These are phyloP conservation scores for Ilyonectria sp. DNA, from an alignment of 2,329 filamentous ascomycete genomes.

Conservation along the genomic window DNA sequence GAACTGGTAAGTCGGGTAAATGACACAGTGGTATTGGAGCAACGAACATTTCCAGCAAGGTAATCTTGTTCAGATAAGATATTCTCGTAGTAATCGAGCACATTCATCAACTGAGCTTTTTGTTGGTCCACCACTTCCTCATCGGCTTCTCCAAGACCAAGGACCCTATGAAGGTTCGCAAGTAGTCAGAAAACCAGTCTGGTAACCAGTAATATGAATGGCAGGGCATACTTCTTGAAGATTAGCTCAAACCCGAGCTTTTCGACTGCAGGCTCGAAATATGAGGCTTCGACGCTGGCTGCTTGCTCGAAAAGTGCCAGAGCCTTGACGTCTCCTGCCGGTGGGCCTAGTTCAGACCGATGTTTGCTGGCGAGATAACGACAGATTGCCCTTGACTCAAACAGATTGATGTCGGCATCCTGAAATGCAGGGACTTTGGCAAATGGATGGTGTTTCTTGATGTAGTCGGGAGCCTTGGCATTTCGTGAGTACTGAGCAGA, in stretches of 20 bases:
- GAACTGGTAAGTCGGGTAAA: not conserved
- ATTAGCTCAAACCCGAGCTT: conserved; percentile 12
- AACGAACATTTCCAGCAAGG: not conserved
- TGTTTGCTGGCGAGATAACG: conserved; percentile 1
- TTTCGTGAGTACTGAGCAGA: not conserved
- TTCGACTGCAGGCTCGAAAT: conserved; percentile 6
- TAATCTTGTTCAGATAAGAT: not conserved
- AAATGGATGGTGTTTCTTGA: conserved; percentile 10
- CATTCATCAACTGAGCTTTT: not conserved
- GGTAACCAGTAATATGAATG: not conserved
- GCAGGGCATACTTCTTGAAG: conserved; percentile 1
- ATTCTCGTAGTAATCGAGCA: conserved; percentile 1
- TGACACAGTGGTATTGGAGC: not conserved
- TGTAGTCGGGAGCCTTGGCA: not conserved
- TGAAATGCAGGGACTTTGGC: conserved; percentile 14
- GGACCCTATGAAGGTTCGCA: not conserved
- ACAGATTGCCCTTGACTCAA: conserved; percentile 7
- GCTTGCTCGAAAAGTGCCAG: conserved; percentile 3
- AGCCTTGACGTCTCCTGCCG: not conserved
- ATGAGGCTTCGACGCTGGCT: conserved; percentile 4
- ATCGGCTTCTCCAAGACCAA: conserved; percentile 7
- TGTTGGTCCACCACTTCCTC: not conserved
- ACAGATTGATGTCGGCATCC: not conserved
- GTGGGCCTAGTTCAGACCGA: not conserved
- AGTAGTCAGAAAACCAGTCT: not conserved